Evolutionary conservation across 306 rosid species (phyloP).

Genomic region (Vigna radiata): DNA sequence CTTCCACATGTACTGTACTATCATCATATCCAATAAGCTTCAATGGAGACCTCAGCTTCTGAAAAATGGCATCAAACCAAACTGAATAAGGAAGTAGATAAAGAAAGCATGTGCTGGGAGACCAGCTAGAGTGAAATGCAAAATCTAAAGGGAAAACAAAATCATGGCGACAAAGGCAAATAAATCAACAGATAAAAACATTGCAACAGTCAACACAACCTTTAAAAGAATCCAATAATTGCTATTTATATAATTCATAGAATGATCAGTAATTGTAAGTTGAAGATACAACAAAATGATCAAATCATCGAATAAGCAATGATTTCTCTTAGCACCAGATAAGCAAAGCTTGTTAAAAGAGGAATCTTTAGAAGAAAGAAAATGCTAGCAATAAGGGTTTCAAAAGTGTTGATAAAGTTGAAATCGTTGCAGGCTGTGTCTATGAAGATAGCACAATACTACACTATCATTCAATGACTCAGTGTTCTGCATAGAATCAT

Average conservation of each 20-base stretch:
- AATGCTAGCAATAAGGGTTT: background rate
- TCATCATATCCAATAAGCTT: slow-evolving; percentile 76
- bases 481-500: background rate
- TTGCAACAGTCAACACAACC: background rate
- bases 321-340: slow-evolving; percentile 6
- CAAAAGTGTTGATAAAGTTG: background rate
- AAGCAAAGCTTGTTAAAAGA: slow-evolving; percentile 3
- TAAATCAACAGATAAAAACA: slow-evolving; percentile 15
- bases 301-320: background rate
- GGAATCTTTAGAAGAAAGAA: background rate
- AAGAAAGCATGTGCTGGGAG: slow-evolving; percentile 8
- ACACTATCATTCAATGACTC: background rate
- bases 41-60: slow-evolving; percentile 79
- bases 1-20: slow-evolving; percentile 77
- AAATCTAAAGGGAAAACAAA: background rate
- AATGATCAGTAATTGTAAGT: background rate
- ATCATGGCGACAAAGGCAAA: slow-evolving; percentile 7
- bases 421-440: too few relatives aligned
- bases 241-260: background rate
- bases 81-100: slow-evolving; percentile 35
- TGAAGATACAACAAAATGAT: background rate
- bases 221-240: background rate
- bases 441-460: background rate
- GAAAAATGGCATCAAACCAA: slow-evolving; percentile 39
- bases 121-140: slow-evolving; percentile 1